Base-by-base conservation (phyloP, 2,329 filamentous ascomycete species). In the Fusarium fujikuroi region DNA sequence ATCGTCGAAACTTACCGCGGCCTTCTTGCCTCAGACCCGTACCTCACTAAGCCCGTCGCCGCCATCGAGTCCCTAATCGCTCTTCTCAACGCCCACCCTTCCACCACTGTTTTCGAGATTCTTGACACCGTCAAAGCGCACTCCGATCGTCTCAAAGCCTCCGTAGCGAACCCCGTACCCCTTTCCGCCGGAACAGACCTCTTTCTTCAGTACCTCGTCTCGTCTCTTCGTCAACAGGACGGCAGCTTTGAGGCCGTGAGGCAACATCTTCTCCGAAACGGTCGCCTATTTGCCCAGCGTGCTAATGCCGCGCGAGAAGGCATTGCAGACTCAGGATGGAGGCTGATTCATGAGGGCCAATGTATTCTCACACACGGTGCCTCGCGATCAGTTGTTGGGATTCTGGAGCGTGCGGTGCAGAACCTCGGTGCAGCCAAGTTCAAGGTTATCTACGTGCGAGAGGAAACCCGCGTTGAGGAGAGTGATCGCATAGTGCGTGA, bases 1-100 rank as follows among this genome's bases (percentile, higher is more conserved):
- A 89, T 91, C 75, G 88, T 90, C 67, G 81, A 83, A 32, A 86
- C 86, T 28, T 91, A 90, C 79, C 82, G 85, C 73, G 82, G 83
- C 67, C 85, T 90, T 66, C 87, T 90, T 56, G 81, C 83, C 69
- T 85, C 87, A 58, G 95, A 98, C 81, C 88, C 92, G 16, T 93
- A 97, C 70, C 88, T 98, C 60, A 98, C 95, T 40, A 98, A 97
- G 90, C 95, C 96, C 72, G 93, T 99, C 62, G 96, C 96, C 25
- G 95, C 95, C 66, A 97, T 97, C 80, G 94, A 97, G 84, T 92
- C 95, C 34, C 88, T 99, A 67, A 96, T 98, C 75, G 90, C 92
- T 79, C 92, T 96, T 69, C 92, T 98, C 67, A 92, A 92, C 79
- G 89, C 92, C 73, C 93, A 92, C 50, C 91, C 92, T 70, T 92